Conservation (phyloP, 225 moss, liverwort and hornwort genomes). For the Physcomitrium patens region DNA sequence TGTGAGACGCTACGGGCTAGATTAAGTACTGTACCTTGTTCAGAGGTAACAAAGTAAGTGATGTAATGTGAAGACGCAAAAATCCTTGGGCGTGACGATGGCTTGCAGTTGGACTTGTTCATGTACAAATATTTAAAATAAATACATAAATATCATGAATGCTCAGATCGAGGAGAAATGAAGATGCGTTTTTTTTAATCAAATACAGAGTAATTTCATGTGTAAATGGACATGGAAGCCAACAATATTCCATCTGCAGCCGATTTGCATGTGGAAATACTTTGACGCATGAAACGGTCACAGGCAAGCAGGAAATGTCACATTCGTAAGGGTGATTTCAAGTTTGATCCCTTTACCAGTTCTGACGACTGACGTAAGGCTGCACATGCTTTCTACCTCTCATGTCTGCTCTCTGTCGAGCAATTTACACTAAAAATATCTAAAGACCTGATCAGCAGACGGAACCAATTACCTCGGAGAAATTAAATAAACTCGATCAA, state of each 20-base stretch:
- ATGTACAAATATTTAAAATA: not conserved
- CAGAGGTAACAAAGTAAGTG: too few species aligned
- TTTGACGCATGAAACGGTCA: conserved; percentile 3
- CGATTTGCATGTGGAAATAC: conserved; percentile 30
- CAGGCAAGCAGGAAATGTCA: not conserved
- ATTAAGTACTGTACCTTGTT: conserved; percentile 15
- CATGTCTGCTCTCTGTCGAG: not conserved
- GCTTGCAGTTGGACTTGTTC: too few species aligned
- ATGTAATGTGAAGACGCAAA: conserved; percentile 11
- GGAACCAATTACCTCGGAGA: not conserved
- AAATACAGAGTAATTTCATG: conserved; percentile 53
- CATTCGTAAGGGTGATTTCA: conserved; percentile 1
- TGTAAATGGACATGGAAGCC: conserved; percentile 38
- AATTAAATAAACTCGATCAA: conserved; percentile 12
- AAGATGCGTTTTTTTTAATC: too few species aligned
- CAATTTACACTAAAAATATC: not conserved
- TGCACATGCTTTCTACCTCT: conserved; percentile 10
- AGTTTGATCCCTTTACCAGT: not conserved
- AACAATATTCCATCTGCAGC: conserved; percentile 29
- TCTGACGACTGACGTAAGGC: not conserved
- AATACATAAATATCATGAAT: conserved; percentile 20
- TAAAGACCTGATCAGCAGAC: conserved; percentile 13
- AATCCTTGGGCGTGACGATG: not conserved
- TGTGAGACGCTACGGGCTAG: conserved; percentile 22
- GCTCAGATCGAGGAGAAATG: too few species aligned